Evolutionary conservation across 129 eudicot species (phyloP), one percentile per base, ranked within the genome.

Genomic region (Saussurea involucrata): DNA sequence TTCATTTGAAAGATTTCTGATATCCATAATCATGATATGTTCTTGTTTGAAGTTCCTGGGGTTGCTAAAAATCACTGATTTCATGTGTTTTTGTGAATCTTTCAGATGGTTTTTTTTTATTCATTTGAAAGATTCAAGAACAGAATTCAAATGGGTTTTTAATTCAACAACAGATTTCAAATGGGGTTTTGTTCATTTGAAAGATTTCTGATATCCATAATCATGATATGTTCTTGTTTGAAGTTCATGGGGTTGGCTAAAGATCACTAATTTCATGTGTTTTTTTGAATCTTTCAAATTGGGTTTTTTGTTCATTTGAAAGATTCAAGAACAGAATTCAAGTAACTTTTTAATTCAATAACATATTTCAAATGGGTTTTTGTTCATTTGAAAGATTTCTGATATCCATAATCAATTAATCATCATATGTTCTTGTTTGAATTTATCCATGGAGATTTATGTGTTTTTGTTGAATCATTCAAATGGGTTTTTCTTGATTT

Each of bases 371-470:
- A 46, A 46, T 46, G 58, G 21, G 21, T 46, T 46, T 46, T 46
- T 15, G 58, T 44, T 44, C 3, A 4, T 15, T 46, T 46, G 58
- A 12, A 46, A 46, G 7, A 15, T 46, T 46, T 4, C 6, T 4
- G 3, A 17, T 53, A 53, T 53, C 8, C 9, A 53, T 5, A 17
- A 53, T n/a, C 3, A 53, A 17, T 6, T 5, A 17, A 53, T n/a
- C 3, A 53, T 53, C 9, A 53, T 53, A 53, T 53, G 22, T 53
- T 1, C 4, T 58, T 25, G 3, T 58, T 69, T 11, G 63, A 77
- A 68, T 74, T 75, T 27, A 25, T 27, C 22, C 17, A 68, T 68
- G 37, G 61, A 75, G 4, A 37, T 63, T 71, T 49, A 44, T 27
- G 27, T 29, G 69, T 34, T 33, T 24, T 61, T 22, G 66, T 76